phyloP scores from a whole-genome alignment of 2,329 filamentous ascomycete species.

The Teratosphaeria viscida region DNA sequence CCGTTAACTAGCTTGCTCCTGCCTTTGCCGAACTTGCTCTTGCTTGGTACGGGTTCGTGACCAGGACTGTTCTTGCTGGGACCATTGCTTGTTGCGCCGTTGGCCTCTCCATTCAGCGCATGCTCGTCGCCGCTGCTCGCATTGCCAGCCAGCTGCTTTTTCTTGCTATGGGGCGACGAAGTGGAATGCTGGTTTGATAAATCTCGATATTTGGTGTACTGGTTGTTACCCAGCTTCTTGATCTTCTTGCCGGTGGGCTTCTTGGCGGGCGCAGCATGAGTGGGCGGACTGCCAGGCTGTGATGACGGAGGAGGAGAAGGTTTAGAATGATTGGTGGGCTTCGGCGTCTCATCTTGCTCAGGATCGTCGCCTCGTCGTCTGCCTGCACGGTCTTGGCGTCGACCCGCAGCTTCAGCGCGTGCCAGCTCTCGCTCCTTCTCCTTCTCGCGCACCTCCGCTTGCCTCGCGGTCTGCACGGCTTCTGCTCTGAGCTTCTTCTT shows the following conservation, averaged over 20 bases:
- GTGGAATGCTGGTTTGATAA: slow-evolving; percentile 37
- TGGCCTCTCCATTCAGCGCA: slow-evolving; percentile 4
- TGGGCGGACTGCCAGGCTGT: slow-evolving; percentile 27
- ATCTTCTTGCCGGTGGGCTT: slow-evolving; percentile 49
- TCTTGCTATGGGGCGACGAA: slow-evolving; percentile 34
- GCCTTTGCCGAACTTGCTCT: slow-evolving; percentile 11
- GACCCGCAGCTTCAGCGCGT: slow-evolving; percentile 62
- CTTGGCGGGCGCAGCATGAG: slow-evolving; percentile 44
- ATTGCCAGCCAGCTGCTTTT: slow-evolving; percentile 8
- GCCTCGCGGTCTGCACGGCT: slow-evolving; percentile 42
- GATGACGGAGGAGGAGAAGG: slow-evolving; percentile 32
- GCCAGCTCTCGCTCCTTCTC: slow-evolving; percentile 60
- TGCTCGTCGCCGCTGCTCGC: slow-evolving; percentile 16
- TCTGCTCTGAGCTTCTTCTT: slow-evolving; percentile 36
- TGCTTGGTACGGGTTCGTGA: background rate
- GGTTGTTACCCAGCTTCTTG: slow-evolving; percentile 62
- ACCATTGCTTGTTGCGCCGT: slow-evolving; percentile 5
- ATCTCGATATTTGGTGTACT: slow-evolving; percentile 64
- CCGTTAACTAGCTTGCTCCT: slow-evolving; percentile 20
- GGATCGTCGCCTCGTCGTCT: slow-evolving; percentile 62
- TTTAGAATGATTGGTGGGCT: slow-evolving; percentile 28
- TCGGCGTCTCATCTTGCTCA: slow-evolving; percentile 57
- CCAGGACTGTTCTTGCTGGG: slow-evolving; percentile 7
- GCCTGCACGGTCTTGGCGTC: slow-evolving; percentile 73
- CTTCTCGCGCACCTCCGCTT: slow-evolving; percentile 54